Evolutionary conservation across 1,284 basidiomycete species (phyloP), one percentile per base, ranked within the genome.

Genomic region (Ganoderma multipileum): DNA sequence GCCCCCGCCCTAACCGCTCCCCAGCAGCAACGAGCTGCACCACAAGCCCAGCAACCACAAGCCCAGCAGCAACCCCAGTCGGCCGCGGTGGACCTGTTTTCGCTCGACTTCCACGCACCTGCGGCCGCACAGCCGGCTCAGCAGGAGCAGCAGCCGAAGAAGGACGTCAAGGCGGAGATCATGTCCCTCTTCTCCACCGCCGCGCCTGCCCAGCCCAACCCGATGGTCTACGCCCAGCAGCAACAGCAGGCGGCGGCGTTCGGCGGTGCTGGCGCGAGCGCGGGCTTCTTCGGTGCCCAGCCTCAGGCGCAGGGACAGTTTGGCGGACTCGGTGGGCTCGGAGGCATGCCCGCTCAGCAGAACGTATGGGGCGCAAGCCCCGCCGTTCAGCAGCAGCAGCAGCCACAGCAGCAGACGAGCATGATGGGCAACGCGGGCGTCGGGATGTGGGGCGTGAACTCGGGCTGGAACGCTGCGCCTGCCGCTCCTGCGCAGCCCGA

Each of bases 151-250:
- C 83, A 80, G 28, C 83, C 85, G 0, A 86, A 85, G 76, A 92
- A 93, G 75, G 91, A 94, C 75, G 86, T 91, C 66, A 96, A 96
- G 76, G 88, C 94, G 69, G 93, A 97, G 73, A 97, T 97, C 74
- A 84, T 97, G 50, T 95, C 93, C 0, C 86, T 97, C 58, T 97
- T 95, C 78, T 88, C 91, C n/a, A 75, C 86, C 8, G 74, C 86
- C 3, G 65, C 83, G 7, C 74, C 81, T 14, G 73, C 79, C 0
- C 69, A 82, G 0, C 74, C 83, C 8, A 63, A 63, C 61, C 42
- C 61, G 47, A 50, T 26, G 23, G 23, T 26, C 28, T 63, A 50
- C 23, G 47, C 63, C 12, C 63, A 64, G 63, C 71, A 79, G 30
- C 44, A 47, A n/a, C 68, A 72, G 68, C 47, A 50, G 47, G 47